Base-by-base conservation (phyloP, 2,329 filamentous ascomycete species). In the Fusarium abutilonis region DNA sequence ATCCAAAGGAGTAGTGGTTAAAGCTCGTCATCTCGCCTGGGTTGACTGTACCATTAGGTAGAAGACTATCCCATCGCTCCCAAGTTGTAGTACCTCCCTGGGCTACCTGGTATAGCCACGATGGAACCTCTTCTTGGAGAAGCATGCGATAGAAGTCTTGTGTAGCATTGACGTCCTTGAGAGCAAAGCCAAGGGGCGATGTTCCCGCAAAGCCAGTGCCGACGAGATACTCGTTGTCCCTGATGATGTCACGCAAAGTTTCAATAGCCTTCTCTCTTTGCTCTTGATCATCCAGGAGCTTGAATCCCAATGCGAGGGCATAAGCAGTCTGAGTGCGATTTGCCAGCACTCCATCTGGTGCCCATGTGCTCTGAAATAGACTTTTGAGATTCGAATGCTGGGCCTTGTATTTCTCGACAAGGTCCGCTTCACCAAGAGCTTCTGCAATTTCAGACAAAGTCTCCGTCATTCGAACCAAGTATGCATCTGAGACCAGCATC, bases 11-110 rank as follows among this genome's bases (percentile, higher is more conserved):
- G 50, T 83, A 83, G 59, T 83, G 80, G 29, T 83, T 82, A 57
- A 81, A 81, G 15, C 79, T 82, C 0, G 79, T 81, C 81, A 83
- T 83, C 29, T 72, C 64, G 1, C 80, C 77, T 0, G 77, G 72
- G 50, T 83, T 83, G 14, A 82, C 63, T 0, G 60, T 72, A 0
- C 80, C 80, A 52, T 82, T 71, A 0, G 78, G 72, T 1, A 82
- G 65, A 29, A 83, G 69, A 26, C 76, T 78, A 44, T 83, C 79
- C 81, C 81, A 83, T 3, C 82, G 75, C 59, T 83, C 81, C 81
- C 81, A 83, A 0, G 77, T 80, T 0, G 80, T 83, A 0, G 81
- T 83, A 0, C 75, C 80, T 9, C 73, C 73, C 75, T 79, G 77
- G 0, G 73, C 75, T 6, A 83, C 76, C 11, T 78, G 79, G 46